Evolutionary conservation across 108 stramenopile species (phyloP).

Genomic region (Bacterosira constricta): DNA sequence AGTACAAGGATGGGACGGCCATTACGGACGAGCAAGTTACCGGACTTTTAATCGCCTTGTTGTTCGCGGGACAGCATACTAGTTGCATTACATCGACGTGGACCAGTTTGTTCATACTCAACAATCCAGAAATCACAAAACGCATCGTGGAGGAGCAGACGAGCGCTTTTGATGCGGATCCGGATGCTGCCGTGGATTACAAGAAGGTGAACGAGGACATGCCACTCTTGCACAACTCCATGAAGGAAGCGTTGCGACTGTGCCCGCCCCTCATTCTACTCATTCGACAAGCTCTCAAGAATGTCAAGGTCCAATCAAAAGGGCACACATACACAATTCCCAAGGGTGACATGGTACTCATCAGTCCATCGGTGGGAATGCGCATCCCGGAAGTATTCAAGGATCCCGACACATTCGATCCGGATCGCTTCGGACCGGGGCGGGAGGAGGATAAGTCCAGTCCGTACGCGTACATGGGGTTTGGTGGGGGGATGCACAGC

Average conservation of each 20-base stretch:
- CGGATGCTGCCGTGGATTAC: slow-evolving; percentile 52
- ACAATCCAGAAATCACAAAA: slow-evolving; percentile 80
- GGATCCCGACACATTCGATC: slow-evolving; percentile 93
- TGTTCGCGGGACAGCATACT: slow-evolving; percentile 99
- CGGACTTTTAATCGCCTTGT: slow-evolving; percentile 95
- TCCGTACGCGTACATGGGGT: slow-evolving; percentile 96
- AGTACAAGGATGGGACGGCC: slow-evolving; percentile 95
- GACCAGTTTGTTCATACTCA: slow-evolving; percentile 88
- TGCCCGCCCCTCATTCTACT: slow-evolving; percentile 98
- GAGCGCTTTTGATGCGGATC: slow-evolving; percentile 37
- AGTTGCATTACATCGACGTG: slow-evolving; percentile 97
- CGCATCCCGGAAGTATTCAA: slow-evolving; percentile 90
- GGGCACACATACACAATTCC: slow-evolving; percentile 82
- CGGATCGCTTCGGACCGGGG: slow-evolving; percentile 93
- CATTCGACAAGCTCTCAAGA: slow-evolving; percentile 92
- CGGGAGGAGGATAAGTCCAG: slow-evolving; percentile 95
- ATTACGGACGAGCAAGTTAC: slow-evolving; percentile 95
- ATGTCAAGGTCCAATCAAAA: slow-evolving; percentile 75
- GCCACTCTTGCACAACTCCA: slow-evolving; percentile 92
- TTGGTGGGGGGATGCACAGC: slow-evolving; percentile 98
- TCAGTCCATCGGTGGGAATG: slow-evolving; percentile 93
- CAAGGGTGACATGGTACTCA: slow-evolving; percentile 91
- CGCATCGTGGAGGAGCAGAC: slow-evolving; percentile 88
- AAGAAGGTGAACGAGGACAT: slow-evolving; percentile 85
- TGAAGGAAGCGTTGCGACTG: slow-evolving; percentile 96